phyloP scores from a whole-genome alignment of 1,284 basidiomycete species.

The Boletus holoroseus region DNA sequence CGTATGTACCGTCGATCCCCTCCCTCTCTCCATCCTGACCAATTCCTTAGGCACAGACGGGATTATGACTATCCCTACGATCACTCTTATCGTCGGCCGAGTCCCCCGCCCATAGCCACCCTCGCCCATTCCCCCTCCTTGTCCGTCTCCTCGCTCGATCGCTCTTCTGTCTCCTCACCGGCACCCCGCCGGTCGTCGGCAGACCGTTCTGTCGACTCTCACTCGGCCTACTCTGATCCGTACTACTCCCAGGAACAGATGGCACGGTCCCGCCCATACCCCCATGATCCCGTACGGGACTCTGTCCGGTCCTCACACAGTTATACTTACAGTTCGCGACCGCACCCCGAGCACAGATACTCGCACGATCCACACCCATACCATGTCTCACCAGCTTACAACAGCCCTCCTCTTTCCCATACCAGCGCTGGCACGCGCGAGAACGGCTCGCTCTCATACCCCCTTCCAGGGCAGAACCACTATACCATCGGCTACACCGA shows the following conservation, averaged over 20 bases:
- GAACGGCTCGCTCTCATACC: constrained; percentile 27
- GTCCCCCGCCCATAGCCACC: constrained; percentile 52
- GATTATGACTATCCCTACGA: constrained; percentile 38
- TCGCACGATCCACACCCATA: constrained; percentile 33
- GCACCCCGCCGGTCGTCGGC: constrained; percentile 39
- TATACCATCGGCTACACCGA: constrained; percentile 57
- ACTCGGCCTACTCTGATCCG: constrained; percentile 27
- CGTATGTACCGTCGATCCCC: constrained; percentile 26
- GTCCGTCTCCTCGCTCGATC: constrained; percentile 53
- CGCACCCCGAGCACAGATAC: constrained; percentile 30
- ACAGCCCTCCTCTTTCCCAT: constrained; percentile 29
- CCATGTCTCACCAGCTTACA: constrained; percentile 27
- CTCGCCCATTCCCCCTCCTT: constrained; percentile 58
- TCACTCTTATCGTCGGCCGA: constrained; percentile 42
- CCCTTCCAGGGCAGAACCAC: constrained; percentile 36
- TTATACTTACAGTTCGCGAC: constrained; percentile 29
- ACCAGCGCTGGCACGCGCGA: constrained; percentile 23
- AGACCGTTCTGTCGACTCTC: constrained; percentile 26
- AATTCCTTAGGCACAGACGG: constrained; percentile 35
- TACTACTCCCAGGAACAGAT: constrained; percentile 34
- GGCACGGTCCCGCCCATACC: constrained; percentile 33
- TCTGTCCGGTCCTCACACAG: constrained; percentile 30
- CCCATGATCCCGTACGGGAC: constrained; percentile 35
- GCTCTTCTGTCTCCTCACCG: constrained; percentile 55
- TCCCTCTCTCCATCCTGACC: constrained; percentile 8